Base-by-base conservation (phyloP, 139 green algal genomes). In the Astrephomene gubernaculifera region DNA sequence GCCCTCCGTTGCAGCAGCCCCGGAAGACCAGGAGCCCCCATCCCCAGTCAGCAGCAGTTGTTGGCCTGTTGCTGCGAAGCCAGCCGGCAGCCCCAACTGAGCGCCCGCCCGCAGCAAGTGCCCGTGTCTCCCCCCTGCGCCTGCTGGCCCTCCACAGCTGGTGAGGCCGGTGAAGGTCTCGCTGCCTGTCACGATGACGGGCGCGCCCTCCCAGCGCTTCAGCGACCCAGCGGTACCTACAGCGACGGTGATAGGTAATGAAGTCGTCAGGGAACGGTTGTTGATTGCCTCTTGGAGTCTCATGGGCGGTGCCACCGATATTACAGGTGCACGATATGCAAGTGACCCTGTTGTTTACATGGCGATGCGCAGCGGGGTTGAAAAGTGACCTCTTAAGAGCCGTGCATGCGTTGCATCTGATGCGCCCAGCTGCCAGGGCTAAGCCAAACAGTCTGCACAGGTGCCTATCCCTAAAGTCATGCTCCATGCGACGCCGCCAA, bases 201-300 rank as follows among this genome's bases (percentile, higher is more conserved):
- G 71, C 4, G 89, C 24, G 0, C 92, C 93, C 53, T 95, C 91
- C 93, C 94, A 96, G 0, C 89, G 76, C 75, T 92, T 83, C 31
- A 90, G 25, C 1, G 43, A 19, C 3, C 73, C 73, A 14, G 82
- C 80, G 12, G 74, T 80, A 41, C 90, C 89, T 87, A 57, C 39
- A 75, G 10, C 45, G 45, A 25, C 38, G 9, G 57, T n/a, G 36
- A 39, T 17, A 35, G 35, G 27, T 52, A 9, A 9, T 44, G 31
- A 71, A n/a, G n/a, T n/a, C n/a, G n/a, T n/a, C n/a, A n/a, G n/a
- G n/a, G n/a, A n/a, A n/a, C n/a, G n/a, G n/a, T n/a, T n/a, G n/a
- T n/a, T n/a, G n/a, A n/a, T n/a, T n/a, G n/a, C n/a, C n/a, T n/a
- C n/a, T 21, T 21, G 33, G 17, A 72, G 19, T 2, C 31, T 45